Conservation (phyloP, 371 early-diverging fungal genomes). For the Mucor plumbeus region DNA sequence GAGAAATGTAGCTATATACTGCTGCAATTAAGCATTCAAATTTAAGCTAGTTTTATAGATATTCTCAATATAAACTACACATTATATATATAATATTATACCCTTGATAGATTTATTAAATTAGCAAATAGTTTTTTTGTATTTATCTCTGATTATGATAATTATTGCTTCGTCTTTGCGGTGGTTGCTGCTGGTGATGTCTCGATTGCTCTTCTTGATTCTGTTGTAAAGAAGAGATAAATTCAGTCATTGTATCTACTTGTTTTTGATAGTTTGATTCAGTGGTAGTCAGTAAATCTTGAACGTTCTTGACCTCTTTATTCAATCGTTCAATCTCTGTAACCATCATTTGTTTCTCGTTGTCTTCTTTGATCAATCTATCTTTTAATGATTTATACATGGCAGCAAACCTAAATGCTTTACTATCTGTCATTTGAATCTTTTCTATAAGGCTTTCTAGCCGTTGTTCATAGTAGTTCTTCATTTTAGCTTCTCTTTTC, state of each 20-base stretch:
- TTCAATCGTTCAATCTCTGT: slow-evolving; percentile 37
- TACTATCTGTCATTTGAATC: slow-evolving; percentile 49
- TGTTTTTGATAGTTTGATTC: slow-evolving; percentile 49
- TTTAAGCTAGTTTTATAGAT: too few relatives aligned
- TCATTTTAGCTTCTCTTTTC: slow-evolving; percentile 30
- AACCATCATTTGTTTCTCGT: slow-evolving; percentile 26
- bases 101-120: neutral
- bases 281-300: slow-evolving; percentile 42
- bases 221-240: slow-evolving; percentile 31
- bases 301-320: slow-evolving; percentile 34
- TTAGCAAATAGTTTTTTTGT: neutral
- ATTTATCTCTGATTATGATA: slow-evolving; percentile 12
- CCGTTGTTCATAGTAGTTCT: slow-evolving; percentile 39
- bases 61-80: too few relatives aligned
- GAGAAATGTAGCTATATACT: too few relatives aligned
- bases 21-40: too few relatives aligned
- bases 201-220: slow-evolving; percentile 11
- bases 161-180: slow-evolving; percentile 8
- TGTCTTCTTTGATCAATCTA: slow-evolving; percentile 28
- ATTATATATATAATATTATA: neutral
- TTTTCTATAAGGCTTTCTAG: slow-evolving; percentile 39
- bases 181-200: neutral
- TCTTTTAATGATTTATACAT: slow-evolving; percentile 41
- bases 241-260: slow-evolving; percentile 47
- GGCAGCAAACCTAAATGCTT: slow-evolving; percentile 40